A percentile compares a stretch with the other conserved stretches of the same genome.
Evolutionary conservation across 345 rosid genomes (phyloP).

Genomic region (Noccaea bulbosa): DNA sequence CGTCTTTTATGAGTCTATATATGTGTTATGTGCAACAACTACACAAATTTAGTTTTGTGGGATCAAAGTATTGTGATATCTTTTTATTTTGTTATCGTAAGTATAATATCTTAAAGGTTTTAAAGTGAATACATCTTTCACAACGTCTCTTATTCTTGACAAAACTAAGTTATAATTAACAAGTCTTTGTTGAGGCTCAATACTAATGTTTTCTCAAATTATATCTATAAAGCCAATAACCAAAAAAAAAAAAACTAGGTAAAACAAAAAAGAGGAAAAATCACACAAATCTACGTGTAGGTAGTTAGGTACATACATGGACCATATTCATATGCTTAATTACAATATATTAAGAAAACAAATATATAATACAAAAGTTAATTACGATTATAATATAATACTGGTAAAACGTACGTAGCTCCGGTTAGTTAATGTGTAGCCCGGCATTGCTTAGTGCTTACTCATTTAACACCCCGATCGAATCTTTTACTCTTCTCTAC

Average conservation of each 20-base stretch:
- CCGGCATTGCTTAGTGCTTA: slow-evolving; percentile 36
- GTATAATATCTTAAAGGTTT: neutral
- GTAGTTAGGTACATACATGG: slow-evolving; percentile 35
- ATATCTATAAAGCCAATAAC: neutral
- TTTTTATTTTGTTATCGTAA: no score
- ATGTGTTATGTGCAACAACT: no score
- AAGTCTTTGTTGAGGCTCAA: neutral
- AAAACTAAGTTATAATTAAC: neutral
- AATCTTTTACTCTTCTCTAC: slow-evolving; percentile 11
- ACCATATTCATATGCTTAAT: slow-evolving; percentile 6
- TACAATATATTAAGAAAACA: neutral
- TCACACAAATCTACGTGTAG: slow-evolving; percentile 30
- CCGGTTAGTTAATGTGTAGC: slow-evolving; percentile 33
- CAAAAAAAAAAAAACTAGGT: neutral
- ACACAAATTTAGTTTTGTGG: neutral
- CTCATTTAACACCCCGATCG: neutral
- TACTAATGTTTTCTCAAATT: neutral
- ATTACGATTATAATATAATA: neutral
- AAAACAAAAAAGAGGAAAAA: neutral
- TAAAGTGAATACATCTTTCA: neutral
- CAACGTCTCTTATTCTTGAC: slow-evolving; percentile 2
- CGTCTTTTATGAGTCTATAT: no score
- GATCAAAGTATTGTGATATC: neutral
- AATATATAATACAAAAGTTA: no score
- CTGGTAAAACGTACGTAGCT: slow-evolving; percentile 27